Conservation (phyloP, 805 yeast species). For the Kregervanrija pseudodelftensis region DNA sequence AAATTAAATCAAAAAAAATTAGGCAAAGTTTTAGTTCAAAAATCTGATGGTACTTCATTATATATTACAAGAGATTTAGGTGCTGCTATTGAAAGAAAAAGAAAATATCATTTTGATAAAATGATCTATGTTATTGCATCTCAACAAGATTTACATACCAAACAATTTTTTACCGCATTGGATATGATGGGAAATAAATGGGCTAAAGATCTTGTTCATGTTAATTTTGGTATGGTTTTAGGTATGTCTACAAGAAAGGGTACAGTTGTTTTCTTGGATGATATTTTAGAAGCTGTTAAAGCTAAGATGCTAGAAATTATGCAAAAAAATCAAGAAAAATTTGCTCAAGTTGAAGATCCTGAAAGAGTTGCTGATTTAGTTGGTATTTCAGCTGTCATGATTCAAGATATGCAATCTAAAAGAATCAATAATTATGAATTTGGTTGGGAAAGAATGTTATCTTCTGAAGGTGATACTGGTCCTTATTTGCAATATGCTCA, state of each 20-base stretch:
- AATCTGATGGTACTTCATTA: slow-evolving; percentile 91
- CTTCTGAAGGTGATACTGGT: slow-evolving; percentile 99
- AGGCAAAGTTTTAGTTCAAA: slow-evolving; percentile 88
- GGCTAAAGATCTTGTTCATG: slow-evolving; percentile 71
- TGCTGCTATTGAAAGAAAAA: slow-evolving; percentile 87
- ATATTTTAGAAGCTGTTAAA: slow-evolving; percentile 86
- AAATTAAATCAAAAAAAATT: slow-evolving; percentile 75
- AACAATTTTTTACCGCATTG: slow-evolving; percentile 90
- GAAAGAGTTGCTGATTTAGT: slow-evolving; percentile 91
- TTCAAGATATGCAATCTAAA: slow-evolving; percentile 98
- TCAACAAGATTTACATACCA: slow-evolving; percentile 92
- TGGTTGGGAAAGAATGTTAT: slow-evolving; percentile 96
- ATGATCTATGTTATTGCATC: slow-evolving; percentile 94
- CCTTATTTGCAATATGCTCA: slow-evolving; percentile 98
- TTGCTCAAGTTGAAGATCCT: slow-evolving; percentile 88
- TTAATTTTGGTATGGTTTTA: slow-evolving; percentile 95
- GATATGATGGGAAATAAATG: slow-evolving; percentile 86
- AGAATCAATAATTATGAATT: slow-evolving; percentile 94
- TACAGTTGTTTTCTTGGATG: slow-evolving; percentile 95
- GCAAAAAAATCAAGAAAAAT: slow-evolving; percentile 86
- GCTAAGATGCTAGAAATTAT: slow-evolving; percentile 94
- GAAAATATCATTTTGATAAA: slow-evolving; percentile 80
- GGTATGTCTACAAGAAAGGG: slow-evolving; percentile 99
- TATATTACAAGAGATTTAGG: slow-evolving; percentile 96
- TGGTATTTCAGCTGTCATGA: slow-evolving; percentile 97